Base-by-base conservation (phyloP, 768 basidiomycete genomes). In the Leccinum arenicola region DNA sequence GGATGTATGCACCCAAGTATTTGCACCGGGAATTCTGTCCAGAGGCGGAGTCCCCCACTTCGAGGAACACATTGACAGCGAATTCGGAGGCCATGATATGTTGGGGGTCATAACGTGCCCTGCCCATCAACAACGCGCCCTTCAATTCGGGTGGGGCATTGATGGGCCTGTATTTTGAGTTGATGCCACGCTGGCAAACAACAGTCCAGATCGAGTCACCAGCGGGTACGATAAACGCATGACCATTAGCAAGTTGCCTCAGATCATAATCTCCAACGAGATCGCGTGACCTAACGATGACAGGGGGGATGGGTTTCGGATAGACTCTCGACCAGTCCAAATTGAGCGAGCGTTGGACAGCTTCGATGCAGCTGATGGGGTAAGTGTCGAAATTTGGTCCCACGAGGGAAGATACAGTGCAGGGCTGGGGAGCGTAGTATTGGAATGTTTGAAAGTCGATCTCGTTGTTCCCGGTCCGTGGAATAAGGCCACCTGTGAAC, bases 1-100 rank as follows among this genome's bases (percentile, higher is more conserved):
- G 38, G 4, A 73, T 47, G 50, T 53, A 71, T n/a, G 66, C 64
- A 55, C 70, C 72, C n/a, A 72, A 5, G 48, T 73, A 72, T 50
- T 67, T 45, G 49, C 64, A 61, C 0, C 9, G 8, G 8, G 40
- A 59, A 55, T 36, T 10, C 7, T 17, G 8, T 12, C 45, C 50
- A 2, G 17, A 10, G 3, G 21, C 11, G 43, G 50, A 2, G 29
- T 50, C n/a, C 5, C 54, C 36, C 1, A 52, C 0, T 52, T 71
- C 64, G 17, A 66, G 9, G 27, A 71, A 72, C 0, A 72, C 50
- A 48, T 73, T 73, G 2, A 72, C 62, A 17, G 72, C 68, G 15
- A 68, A 68, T 11, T 54, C 50, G 17, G 63, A 59, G 12, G 62
- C 62, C 7, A 61, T 57, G 27, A 63, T 51, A 6, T 67, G 57